phyloP scores from a whole-genome alignment of 371 early-diverging fungal genomes.

The Rhizopus stolonifer region DNA sequence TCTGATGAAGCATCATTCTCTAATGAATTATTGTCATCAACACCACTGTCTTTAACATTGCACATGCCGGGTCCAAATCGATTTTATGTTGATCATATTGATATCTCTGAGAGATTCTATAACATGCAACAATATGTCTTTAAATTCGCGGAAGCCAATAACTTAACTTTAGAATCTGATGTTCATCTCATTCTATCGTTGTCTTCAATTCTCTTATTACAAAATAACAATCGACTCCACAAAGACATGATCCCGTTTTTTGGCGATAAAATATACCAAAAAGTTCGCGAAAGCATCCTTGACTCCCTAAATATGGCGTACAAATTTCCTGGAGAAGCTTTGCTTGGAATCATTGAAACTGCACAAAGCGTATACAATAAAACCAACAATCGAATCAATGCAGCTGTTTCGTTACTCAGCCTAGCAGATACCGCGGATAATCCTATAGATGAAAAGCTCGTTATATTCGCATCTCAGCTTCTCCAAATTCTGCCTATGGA shows the following conservation, averaged over 20 bases:
- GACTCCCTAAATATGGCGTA: slow-evolving; percentile 9
- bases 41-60: slow-evolving; percentile 15
- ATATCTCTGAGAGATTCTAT: slow-evolving; percentile 25
- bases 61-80: slow-evolving; percentile 10
- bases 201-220: slow-evolving; percentile 21
- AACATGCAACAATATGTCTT: slow-evolving; percentile 20
- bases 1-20: slow-evolving; percentile 11
- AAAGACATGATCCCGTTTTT: slow-evolving; percentile 20
- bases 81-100: slow-evolving; percentile 16
- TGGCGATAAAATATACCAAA: slow-evolving; percentile 15
- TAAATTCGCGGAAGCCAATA: slow-evolving; percentile 11
- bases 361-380: slow-evolving; percentile 18
- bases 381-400: slow-evolving; percentile 13
- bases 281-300: slow-evolving; percentile 17
- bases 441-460: slow-evolving; percentile 18
- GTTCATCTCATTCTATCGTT: slow-evolving; percentile 18
- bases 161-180: slow-evolving; percentile 16
- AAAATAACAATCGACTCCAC: slow-evolving; percentile 24
- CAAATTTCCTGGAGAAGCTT: slow-evolving; percentile 18
- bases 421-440: slow-evolving; percentile 18
- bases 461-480: slow-evolving; percentile 22
- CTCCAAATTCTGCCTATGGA: slow-evolving; percentile 17
- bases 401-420: slow-evolving; percentile 15
- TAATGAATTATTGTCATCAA: slow-evolving; percentile 12
- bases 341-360: slow-evolving; percentile 14